These are phyloP conservation scores for Flaveria brownii DNA, from an alignment of 129 eudicot species.

Conservation along the genomic window DNA sequence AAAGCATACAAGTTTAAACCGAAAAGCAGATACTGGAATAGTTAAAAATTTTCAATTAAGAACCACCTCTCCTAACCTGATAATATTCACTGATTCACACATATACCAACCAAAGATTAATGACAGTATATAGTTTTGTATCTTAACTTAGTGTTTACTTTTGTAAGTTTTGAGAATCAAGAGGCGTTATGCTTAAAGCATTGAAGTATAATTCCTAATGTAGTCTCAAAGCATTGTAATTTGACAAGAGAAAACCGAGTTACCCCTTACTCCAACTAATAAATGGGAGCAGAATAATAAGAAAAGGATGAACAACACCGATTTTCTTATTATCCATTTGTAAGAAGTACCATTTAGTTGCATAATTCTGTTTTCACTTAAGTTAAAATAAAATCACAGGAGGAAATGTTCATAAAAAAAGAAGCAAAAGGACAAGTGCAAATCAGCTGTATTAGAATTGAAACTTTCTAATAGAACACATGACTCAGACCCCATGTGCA, in stretches of 20 bases:
- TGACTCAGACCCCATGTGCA: conserved; percentile 23
- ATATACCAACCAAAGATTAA: too few species aligned
- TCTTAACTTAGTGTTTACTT: too few species aligned
- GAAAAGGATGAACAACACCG: not conserved
- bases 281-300: not conserved
- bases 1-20: too few species aligned
- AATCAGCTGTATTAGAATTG: conserved; percentile 1
- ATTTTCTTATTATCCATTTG: not conserved
- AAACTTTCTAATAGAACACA: conserved; percentile 3
- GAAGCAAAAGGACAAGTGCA: conserved; percentile 3
- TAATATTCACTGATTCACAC: too few species aligned
- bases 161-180: too few species aligned
- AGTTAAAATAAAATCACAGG: not conserved
- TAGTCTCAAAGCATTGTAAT: not conserved
- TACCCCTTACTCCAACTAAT: not conserved
- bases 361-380: not conserved
- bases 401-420: not conserved
- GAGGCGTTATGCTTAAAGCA: too few species aligned
- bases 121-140: too few species aligned
- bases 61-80: too few species aligned
- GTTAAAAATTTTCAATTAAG: too few species aligned
- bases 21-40: too few species aligned
- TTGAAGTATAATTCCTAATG: not conserved
- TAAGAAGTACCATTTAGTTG: not conserved
- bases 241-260: not conserved